Conservation (phyloP, 2,329 filamentous ascomycete genomes). For the Fusarium sp. region DNA sequence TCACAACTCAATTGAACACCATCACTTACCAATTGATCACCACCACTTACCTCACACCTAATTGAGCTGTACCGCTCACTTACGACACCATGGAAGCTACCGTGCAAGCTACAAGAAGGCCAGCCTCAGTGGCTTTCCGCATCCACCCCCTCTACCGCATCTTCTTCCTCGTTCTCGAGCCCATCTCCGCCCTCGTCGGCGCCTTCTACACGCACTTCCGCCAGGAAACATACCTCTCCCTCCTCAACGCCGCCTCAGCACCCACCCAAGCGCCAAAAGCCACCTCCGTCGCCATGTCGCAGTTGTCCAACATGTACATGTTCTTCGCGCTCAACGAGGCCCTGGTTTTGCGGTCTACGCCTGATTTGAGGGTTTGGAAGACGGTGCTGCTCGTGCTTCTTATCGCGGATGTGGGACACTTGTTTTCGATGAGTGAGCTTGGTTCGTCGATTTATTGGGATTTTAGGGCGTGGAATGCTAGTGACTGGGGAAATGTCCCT, state of each 20-base stretch:
- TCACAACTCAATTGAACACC: neutral
- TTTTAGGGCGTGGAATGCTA: constrained; percentile 71
- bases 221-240: constrained; percentile 67
- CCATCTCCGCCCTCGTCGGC: constrained; percentile 63
- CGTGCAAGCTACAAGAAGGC: constrained; percentile 42
- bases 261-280: constrained; percentile 61
- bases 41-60: neutral
- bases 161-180: constrained; percentile 82
- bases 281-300: constrained; percentile 75
- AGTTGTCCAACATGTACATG: constrained; percentile 82
- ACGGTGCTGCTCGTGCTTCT: constrained; percentile 74
- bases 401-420: constrained; percentile 80
- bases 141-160: constrained; percentile 72
- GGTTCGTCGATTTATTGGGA: constrained; percentile 74
- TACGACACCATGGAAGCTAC: neutral
- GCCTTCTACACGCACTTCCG: constrained; percentile 64
- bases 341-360: constrained; percentile 75
- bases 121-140: constrained; percentile 51
- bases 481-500: constrained; percentile 74
- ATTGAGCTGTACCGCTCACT: neutral
- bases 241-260: constrained; percentile 68
- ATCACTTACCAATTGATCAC: neutral
- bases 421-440: constrained; percentile 72
- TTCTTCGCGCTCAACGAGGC: constrained; percentile 83
- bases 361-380: constrained; percentile 76